A percentile compares a stretch with the other conserved stretches of the same genome.
Evolutionary conservation across 768 basidiomycete genomes (phyloP).

Genomic region (Pilatotrama ljubarskyi): DNA sequence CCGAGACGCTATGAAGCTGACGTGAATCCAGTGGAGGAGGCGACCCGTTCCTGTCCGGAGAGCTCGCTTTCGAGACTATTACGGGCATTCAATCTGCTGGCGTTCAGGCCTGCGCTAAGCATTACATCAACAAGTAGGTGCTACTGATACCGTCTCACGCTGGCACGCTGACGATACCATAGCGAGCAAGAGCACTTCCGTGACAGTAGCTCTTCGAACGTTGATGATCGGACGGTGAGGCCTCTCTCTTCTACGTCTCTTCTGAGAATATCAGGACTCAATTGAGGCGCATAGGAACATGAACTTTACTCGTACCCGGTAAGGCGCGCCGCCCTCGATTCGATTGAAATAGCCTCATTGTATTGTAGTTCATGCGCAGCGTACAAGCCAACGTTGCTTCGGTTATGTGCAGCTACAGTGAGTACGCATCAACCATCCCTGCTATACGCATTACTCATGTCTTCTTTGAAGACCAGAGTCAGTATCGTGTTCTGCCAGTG

Average conservation of each 20-base stretch:
- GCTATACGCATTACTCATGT: background rate
- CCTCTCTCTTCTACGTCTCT: background rate
- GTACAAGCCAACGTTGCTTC: constrained; percentile 73
- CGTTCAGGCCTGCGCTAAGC: constrained; percentile 85
- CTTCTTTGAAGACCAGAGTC: constrained; percentile 8
- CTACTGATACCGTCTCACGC: background rate
- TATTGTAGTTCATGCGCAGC: constrained; percentile 52
- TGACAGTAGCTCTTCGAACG: constrained; percentile 54
- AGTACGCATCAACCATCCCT: constrained; percentile 22
- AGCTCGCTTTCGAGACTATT: constrained; percentile 75
- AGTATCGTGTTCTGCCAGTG: background rate
- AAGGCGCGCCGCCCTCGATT: background rate
- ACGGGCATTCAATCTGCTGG: constrained; percentile 77
- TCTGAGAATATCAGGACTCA: background rate
- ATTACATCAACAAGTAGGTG: constrained; percentile 48
- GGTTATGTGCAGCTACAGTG: constrained; percentile 76
- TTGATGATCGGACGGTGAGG: constrained; percentile 56
- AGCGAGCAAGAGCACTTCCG: constrained; percentile 65
- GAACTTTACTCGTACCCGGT: constrained; percentile 66
- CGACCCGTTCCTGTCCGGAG: constrained; percentile 83
- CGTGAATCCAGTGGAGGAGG: constrained; percentile 71
- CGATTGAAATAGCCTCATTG: background rate
- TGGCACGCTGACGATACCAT: background rate
- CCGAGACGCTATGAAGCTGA: constrained; percentile 72
- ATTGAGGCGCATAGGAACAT: constrained; percentile 43